These are phyloP conservation scores for Globisporangium yorkense DNA, from an alignment of 352 stramenopile species.

Conservation along the genomic window DNA sequence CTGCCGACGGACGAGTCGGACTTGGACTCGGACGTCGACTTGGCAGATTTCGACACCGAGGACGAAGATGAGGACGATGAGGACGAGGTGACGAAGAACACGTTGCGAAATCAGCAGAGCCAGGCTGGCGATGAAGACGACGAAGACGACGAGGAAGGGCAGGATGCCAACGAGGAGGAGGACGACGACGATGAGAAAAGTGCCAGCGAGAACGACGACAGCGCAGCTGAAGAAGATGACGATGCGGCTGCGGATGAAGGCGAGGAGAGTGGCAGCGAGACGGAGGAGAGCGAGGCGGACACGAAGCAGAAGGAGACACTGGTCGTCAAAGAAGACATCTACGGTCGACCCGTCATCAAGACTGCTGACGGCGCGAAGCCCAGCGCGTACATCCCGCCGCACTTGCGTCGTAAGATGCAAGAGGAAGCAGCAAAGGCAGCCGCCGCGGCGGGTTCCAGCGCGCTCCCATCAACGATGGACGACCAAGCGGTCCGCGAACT, in stretches of 20 bases:
- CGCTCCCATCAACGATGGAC: slow-evolving; percentile 53
- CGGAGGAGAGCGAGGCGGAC: slow-evolving; percentile 18
- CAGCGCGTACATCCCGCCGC: slow-evolving; percentile 80
- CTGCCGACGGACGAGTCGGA: slow-evolving; percentile 81
- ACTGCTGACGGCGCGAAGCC: slow-evolving; percentile 28
- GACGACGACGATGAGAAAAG: slow-evolving; percentile 3
- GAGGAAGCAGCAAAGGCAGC: slow-evolving; percentile 29
- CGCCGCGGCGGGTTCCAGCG: slow-evolving; percentile 14
- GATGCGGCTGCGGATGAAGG: slow-evolving; percentile 18
- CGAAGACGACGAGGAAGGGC: slow-evolving; percentile 6
- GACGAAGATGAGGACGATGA: slow-evolving; percentile 40
- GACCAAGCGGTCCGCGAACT: slow-evolving; percentile 66
- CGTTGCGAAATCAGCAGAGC: slow-evolving; percentile 41
- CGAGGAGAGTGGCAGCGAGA: slow-evolving; percentile 14
- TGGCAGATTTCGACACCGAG: slow-evolving; percentile 60
- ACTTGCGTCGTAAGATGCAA: slow-evolving; percentile 71
- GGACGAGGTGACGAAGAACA: slow-evolving; percentile 48
- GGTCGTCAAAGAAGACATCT: slow-evolving; percentile 77
- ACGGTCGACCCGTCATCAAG: slow-evolving; percentile 69
- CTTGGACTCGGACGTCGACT: slow-evolving; percentile 55
- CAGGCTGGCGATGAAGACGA: slow-evolving; percentile 13
- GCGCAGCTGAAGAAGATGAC: slow-evolving; percentile 13
- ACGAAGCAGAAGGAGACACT: slow-evolving; percentile 20
- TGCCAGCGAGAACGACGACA: slow-evolving; percentile 2
- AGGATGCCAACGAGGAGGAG: slow-evolving; percentile 15